Conservation (phyloP, 768 basidiomycete species). For the Kwoniella sp. region DNA sequence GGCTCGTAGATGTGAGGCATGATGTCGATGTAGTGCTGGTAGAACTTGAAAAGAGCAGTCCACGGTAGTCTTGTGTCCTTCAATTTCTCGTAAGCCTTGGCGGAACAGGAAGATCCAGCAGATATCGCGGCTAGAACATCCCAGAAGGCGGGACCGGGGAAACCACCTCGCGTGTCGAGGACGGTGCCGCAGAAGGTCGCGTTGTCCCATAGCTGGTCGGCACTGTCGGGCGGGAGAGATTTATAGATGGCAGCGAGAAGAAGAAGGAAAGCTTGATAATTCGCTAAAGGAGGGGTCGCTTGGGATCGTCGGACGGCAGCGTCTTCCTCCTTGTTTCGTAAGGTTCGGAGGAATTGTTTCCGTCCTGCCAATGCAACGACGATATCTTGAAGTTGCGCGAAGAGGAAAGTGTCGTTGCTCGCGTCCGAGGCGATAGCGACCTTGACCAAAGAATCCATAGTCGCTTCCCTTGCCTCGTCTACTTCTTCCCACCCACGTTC, state of each 20-base stretch:
- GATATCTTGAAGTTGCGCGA: constrained; percentile 33
- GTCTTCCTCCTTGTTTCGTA: constrained; percentile 48
- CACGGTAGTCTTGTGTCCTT: constrained; percentile 42
- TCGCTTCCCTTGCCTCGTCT: constrained; percentile 24
- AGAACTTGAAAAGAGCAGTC: constrained; percentile 43
- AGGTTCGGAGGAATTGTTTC: constrained; percentile 41
- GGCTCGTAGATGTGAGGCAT: constrained; percentile 45
- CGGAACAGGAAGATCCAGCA: constrained; percentile 37
- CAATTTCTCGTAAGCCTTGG: constrained; percentile 42
- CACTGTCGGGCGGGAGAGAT: constrained; percentile 40
- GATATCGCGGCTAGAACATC: constrained; percentile 43
- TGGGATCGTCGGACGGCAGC: constrained; percentile 34
- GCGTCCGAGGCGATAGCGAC: constrained; percentile 34
- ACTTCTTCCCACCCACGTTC: constrained; percentile 40
- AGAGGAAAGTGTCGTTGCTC: constrained; percentile 36
- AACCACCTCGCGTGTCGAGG: constrained; percentile 34
- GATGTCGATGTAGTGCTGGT: constrained; percentile 43
- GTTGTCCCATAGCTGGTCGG: constrained; percentile 42
- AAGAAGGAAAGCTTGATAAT: constrained; percentile 45
- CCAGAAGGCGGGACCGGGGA: constrained; percentile 41
- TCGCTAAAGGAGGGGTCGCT: constrained; percentile 25
- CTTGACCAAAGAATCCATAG: constrained; percentile 33
- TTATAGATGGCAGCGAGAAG: constrained; percentile 41
- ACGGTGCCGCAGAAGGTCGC: constrained; percentile 37
- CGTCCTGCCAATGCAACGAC: constrained; percentile 29